phyloP scores from a whole-genome alignment of 169 alveolate species.

The Perkinsus marinus region DNA sequence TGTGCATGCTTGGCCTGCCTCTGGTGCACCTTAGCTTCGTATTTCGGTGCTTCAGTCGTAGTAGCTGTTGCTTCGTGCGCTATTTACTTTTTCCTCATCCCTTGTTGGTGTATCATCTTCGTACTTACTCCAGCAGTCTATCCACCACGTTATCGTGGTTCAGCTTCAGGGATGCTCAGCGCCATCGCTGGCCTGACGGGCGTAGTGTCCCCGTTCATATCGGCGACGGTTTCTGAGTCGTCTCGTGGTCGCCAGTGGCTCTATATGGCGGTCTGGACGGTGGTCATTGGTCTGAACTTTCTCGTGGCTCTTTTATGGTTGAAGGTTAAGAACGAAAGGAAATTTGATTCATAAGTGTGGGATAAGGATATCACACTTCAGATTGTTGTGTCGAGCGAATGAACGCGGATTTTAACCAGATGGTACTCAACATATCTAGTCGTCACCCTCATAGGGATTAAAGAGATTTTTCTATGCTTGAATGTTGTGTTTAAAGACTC shows the following conservation, averaged over 20 bases:
- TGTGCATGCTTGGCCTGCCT: not conserved
- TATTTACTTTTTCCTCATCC: not conserved
- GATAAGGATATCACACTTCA: too few species aligned
- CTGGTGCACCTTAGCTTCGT: not conserved
- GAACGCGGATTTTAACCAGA: too few species aligned
- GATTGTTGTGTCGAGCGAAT: too few species aligned
- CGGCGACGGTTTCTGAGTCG: not conserved
- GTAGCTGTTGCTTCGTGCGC: not conserved
- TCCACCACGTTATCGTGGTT: not conserved
- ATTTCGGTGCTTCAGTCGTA: not conserved
- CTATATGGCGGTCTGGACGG: not conserved
- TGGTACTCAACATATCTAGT: too few species aligned
- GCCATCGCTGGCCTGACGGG: not conserved
- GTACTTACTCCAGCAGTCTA: not conserved
- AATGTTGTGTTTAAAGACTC: too few species aligned
- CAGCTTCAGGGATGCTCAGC: not conserved
- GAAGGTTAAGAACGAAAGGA: not conserved
- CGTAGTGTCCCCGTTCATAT: not conserved
- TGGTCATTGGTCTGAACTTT: not conserved
- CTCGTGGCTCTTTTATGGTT: not conserved
- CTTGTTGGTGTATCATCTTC: not conserved
- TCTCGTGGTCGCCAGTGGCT: not conserved
- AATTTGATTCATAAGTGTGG: not conserved
- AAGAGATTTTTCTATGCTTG: too few species aligned
- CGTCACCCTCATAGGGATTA: too few species aligned